Evolutionary conservation across 1,284 basidiomycete species (phyloP), one percentile per base, ranked within the genome.

Genomic region (Jaminaea rosea): DNA sequence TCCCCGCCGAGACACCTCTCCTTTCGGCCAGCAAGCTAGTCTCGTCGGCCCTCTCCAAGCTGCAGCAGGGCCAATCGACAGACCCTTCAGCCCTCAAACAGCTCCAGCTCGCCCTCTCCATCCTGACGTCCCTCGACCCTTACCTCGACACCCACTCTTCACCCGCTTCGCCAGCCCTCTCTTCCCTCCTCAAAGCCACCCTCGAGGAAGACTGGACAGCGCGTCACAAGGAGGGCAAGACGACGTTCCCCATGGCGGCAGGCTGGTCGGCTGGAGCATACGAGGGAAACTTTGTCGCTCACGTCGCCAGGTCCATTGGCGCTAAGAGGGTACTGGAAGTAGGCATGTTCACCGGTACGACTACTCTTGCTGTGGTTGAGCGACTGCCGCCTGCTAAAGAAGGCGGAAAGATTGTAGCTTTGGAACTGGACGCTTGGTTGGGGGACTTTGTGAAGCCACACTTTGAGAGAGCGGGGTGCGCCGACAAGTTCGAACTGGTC

Each of bases 361-460:
- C 65, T 1, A 67, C 65, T 4, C 56, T 67, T 8, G 62, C 60
- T 39, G 55, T 67, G 46, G 65, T 63, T 9, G 44, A 60, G 19
- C 50, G 51, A 1, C 52, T 67, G 1, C 58, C 62, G 24, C n/a
- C n/a, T n/a, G n/a, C n/a, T n/a, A n/a, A n/a, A n/a, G 11, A 39
- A 13, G 58, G 52, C 5, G 65, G 63, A 5, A 60, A 62, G n/a
- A 56, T 75, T 32, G 60, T 66, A 15, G 62, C 69, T 1, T 59
- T 74, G 24, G 74, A 75, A 34, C 60, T 73, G 53, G 73, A 75
- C 44, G 60, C 60, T 0, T 74, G 64, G 55, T 60, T 75, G 10
- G 52, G 62, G 29, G 44, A 53, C 19, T 67, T 72, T 46, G 63
- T 60, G 9, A 44, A 52, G 17, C 74, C 73, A 1, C 68, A 58